Base-by-base conservation (phyloP, 2,329 filamentous ascomycete genomes). In the Exserohilum turcica region DNA sequence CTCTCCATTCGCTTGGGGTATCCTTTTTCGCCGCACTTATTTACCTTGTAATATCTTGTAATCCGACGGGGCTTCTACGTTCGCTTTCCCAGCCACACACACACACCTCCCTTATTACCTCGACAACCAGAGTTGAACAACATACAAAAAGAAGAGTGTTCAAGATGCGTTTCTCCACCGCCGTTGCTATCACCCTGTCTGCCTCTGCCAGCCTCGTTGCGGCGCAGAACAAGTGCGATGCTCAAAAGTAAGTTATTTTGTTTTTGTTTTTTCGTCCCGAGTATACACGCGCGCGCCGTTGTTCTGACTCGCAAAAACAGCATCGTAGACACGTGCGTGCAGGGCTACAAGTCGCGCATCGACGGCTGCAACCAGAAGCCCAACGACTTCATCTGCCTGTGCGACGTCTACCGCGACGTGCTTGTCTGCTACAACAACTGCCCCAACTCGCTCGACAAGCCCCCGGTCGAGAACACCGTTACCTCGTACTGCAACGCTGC, bases 341-440 rank as follows among this genome's bases (percentile, higher is more conserved):
- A 59, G 6, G 71, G 74, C 52, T 74, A 76, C 63, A 60, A 77
- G 56, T 64, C 70, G 7, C 75, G 77, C 50, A 71, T 82, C 64
- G 57, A 74, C 15, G 63, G 60, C 39, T 84, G 82, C 72, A 61
- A 57, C 38, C 51, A 28, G 44, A 65, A 63, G 19, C 48, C 63
- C 35, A 80, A 79, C 57, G 80, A 84, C 72, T 84, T 77, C 74
- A 72, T 76, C 63, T 87, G 85, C 73, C 76, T 86, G 27, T 88
- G 85, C 73, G 74, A 78, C 43, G 78, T 82, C 61, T 83, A 81
- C 70, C 79, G 68, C 32, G 78, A 82, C 47, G 75, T 84, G 31
- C 61, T 82, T 59, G 82, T 79, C 28, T 87, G 85, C 80, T 87
- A 85, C 77, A 82, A 82, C 77, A 84, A 85, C 77, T 87, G 86